phyloP scores from a whole-genome alignment of 768 basidiomycete genomes.

The Amanita rimosa region DNA sequence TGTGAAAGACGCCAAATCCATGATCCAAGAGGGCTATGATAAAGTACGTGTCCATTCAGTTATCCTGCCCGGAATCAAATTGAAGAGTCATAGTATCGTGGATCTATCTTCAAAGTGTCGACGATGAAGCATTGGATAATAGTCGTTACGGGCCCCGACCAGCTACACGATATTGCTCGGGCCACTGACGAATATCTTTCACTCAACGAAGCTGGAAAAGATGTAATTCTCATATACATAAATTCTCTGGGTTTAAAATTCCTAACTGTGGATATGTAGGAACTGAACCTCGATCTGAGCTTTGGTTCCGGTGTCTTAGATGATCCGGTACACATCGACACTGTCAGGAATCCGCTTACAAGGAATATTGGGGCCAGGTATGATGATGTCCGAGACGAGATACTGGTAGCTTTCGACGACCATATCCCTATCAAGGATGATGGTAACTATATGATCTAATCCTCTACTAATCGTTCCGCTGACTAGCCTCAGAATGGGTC shows the following conservation, averaged over 20 bases:
- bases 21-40: constrained; percentile 22
- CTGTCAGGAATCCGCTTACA: constrained; percentile 16
- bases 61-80: neutral
- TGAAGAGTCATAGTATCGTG: constrained; percentile 11
- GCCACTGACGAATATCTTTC: constrained; percentile 34
- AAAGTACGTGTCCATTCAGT: constrained; percentile 11
- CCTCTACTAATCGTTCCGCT: neutral
- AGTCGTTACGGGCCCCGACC: constrained; percentile 25
- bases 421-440: constrained; percentile 6
- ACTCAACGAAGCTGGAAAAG: constrained; percentile 23
- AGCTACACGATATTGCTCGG: constrained; percentile 32
- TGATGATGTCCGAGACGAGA: constrained; percentile 16
- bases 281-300: constrained; percentile 23
- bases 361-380: constrained; percentile 17
- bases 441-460: neutral
- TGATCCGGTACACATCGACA: constrained; percentile 10
- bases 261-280: neutral
- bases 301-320: constrained; percentile 15
- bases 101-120: constrained; percentile 29
- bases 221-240: neutral
- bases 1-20: constrained; percentile 12
- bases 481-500: constrained; percentile 9
- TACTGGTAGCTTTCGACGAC: constrained; percentile 12
- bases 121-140: constrained; percentile 33
- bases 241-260: neutral